Evolutionary conservation across 2,329 filamentous ascomycete genomes (phyloP), one percentile per base, ranked within the genome.

Genomic region (Sarocladium kiliense): DNA sequence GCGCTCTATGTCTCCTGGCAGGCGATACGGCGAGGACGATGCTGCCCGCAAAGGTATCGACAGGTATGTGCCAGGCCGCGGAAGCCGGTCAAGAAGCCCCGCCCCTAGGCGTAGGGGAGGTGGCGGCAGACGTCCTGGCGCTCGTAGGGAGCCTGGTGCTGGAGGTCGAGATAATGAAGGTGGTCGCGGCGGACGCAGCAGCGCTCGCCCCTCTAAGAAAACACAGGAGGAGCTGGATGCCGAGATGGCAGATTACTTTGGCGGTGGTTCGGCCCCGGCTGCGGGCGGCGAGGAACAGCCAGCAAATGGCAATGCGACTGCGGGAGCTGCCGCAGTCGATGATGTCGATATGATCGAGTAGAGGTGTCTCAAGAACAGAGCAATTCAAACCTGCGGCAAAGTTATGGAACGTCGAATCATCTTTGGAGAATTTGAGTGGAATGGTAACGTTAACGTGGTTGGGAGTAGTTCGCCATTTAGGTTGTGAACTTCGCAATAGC

Each of bases 191-290:
- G 71, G 70, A 39, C 68, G 73, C 23, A 69, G 70, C 21, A 73
- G 76, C 54, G 79, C 80, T 37, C 81, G 89, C 50, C 50, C 50
- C n/a, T 79, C 85, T 2, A 87, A 84, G 72, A 96, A 96, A 80
- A 96, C 92, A 0, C 88, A 91, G 62, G 89, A 96, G 64, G 90
- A 97, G 68, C 77, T 97, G 39, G 92, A 97, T 68, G 90, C 89
- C n/a, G 92, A 97, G 73, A 97, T 97, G 92, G 91, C 87, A 27
- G 90, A 96, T 66, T 97, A 97, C 71, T 97, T 91, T 77, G 85
- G 80, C 27, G 75, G 74, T 25, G 58, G 63, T 53, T 63, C 63
- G 47, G 66, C 72, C 49, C 71, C 66, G 53, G 69, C 65, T 11
- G 58, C 62, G 9, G 57, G 56, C 21, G 58, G 58, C 21, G 58